Base-by-base conservation (phyloP, 2,329 filamentous ascomycete species). In the Zalaria sp. region DNA sequence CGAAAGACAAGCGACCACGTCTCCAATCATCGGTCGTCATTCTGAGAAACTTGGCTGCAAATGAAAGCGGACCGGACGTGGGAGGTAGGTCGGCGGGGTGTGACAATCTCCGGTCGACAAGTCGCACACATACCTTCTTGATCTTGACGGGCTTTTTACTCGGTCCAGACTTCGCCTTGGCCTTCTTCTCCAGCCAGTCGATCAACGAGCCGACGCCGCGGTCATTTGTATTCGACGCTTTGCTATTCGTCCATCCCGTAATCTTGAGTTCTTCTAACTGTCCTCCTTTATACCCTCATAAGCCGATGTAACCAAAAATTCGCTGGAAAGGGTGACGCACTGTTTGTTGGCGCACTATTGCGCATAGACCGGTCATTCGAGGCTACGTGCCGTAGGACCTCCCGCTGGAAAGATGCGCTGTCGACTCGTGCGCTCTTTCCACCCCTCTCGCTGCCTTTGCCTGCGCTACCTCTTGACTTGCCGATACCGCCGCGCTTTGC, bases 161-260 rank as follows among this genome's bases (percentile, higher is more conserved):
- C 43, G 54, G 49, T 7, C 51, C 51, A 18, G 58, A 48, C 39
- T 53, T 54, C 37, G 52, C 52, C 18, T 54, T 55, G 25, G 57
- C 57, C 41, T 61, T 60, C 45, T 59, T 60, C 47, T 66, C 59
- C 41, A 67, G 51, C 53, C 63, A 67, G 38, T 49, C 48, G 34
- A 62, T 54, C 37, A 67, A 55, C 2, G 58, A 52, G 39, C 50
- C 53, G 42, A 61, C 49, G 6, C 59, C 60, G 29, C 55, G 48
- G 44, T 62, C 61, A 3, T 53, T 46, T 37, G 55, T 56, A 4
- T 51, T 44, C 2, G 54, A 51, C 9, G 56, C 57, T 41, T 58
- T 59, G 54, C 57, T 61, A 40, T 61, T 59, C 38, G 57, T 54
- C 60, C 60, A 65, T 32, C 62, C 62, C 1, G 59, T 62, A 41